Conservation (phyloP, 2,329 filamentous ascomycete species). For the Pyrenophora tritici-repentis region DNA sequence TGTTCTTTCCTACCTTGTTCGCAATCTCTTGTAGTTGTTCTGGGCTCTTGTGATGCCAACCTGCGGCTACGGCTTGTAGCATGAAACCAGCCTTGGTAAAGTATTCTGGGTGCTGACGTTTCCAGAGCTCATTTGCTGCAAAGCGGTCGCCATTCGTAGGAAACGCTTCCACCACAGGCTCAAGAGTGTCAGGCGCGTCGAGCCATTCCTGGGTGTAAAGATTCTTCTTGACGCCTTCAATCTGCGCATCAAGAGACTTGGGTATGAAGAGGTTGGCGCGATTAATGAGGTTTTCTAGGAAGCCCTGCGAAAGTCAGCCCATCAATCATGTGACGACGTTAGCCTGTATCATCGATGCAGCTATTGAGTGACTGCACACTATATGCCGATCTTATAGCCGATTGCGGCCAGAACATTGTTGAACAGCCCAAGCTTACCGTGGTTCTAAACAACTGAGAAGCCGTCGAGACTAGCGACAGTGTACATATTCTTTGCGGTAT, state of each 20-base stretch:
- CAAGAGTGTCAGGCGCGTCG: constrained; percentile 59
- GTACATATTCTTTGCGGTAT: constrained; percentile 56
- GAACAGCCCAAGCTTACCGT: constrained; percentile 30
- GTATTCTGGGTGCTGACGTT: constrained; percentile 63
- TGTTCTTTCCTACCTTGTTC: constrained; percentile 69
- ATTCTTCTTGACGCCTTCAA: constrained; percentile 67
- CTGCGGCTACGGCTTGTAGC: constrained; percentile 76
- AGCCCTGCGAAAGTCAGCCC: constrained; percentile 55
- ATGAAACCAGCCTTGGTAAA: constrained; percentile 73
- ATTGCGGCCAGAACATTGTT: background rate
- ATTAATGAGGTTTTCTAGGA: constrained; percentile 64
- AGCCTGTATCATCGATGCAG: too few species aligned
- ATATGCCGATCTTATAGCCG: too few species aligned
- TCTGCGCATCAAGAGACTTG: constrained; percentile 69
- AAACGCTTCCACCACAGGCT: constrained; percentile 59
- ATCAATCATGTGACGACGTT: background rate
- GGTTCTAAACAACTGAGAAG: constrained; percentile 54
- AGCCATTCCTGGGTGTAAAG: constrained; percentile 72
- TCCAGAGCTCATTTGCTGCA: constrained; percentile 76
- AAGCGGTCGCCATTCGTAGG: constrained; percentile 81
- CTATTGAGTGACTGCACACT: too few species aligned
- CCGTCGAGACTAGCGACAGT: constrained; percentile 58
- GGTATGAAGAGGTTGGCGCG: constrained; percentile 66
- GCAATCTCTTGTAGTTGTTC: constrained; percentile 69
- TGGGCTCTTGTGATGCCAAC: constrained; percentile 76